These are phyloP conservation scores for Fusarium verticillioides DNA, from an alignment of 2,329 filamentous ascomycete species.

Conservation along the genomic window DNA sequence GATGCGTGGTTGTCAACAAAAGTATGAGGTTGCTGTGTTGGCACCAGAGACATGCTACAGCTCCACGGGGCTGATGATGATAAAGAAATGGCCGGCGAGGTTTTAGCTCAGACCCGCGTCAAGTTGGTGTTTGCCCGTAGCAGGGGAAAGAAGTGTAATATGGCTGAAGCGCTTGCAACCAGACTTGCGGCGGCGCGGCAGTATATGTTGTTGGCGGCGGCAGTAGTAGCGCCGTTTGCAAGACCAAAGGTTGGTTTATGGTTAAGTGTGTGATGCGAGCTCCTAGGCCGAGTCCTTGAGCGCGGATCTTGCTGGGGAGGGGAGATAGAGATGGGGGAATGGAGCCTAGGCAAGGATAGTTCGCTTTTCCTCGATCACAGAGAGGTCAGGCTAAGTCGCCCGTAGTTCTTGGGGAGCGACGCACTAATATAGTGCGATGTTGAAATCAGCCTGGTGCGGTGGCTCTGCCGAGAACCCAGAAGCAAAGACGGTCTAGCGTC, in stretches of 20 bases:
- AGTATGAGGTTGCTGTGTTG: conserved; percentile 49
- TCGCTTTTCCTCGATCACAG: conserved; percentile 47
- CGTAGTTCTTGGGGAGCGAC: conserved; percentile 52
- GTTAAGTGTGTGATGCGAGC: conserved; percentile 49
- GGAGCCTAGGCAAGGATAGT: conserved; percentile 48
- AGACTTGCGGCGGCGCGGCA: conserved; percentile 49
- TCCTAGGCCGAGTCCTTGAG: conserved; percentile 48
- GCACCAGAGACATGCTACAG: conserved; percentile 51
- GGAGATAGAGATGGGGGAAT: conserved; percentile 42
- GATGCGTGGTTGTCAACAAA: conserved; percentile 45
- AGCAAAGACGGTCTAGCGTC: conserved; percentile 52
- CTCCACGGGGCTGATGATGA: conserved; percentile 46
- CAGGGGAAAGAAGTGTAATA: conserved; percentile 44
- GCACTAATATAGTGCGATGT: conserved; percentile 56
- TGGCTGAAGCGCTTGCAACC: conserved; percentile 46
- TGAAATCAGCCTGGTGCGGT: conserved; percentile 46
- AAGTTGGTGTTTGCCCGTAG: conserved; percentile 45
- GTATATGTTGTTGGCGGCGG: conserved; percentile 52
- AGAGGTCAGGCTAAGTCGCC: conserved; percentile 46
- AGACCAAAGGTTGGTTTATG: conserved; percentile 47
- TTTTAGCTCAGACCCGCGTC: conserved; percentile 51
- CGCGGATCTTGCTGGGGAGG: conserved; percentile 49
- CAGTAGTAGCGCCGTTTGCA: conserved; percentile 48
- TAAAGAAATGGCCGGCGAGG: conserved; percentile 46
- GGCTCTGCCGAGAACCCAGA: conserved; percentile 49